A percentile compares a stretch with the other conserved stretches of the same genome.
Evolutionary conservation across 148 eudicot genomes (phyloP).

Genomic region (Spergularia marina): DNA sequence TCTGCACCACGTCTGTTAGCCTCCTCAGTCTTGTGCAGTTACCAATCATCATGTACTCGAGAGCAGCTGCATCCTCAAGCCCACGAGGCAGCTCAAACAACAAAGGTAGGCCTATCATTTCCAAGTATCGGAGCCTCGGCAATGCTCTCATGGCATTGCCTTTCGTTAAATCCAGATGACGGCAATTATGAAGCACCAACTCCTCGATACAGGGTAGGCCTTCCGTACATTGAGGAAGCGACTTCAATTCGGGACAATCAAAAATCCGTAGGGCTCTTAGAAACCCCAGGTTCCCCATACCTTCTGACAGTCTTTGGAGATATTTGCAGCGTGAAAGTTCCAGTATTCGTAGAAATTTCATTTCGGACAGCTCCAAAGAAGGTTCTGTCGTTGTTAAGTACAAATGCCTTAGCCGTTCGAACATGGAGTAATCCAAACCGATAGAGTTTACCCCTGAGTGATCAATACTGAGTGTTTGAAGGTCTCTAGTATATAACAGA

Average conservation of each 20-base stretch:
- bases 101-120: slow-evolving; percentile 10
- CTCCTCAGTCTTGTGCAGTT: not conserved
- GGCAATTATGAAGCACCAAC: slow-evolving; percentile 3
- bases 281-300: not conserved
- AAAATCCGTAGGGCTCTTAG: slow-evolving; percentile 1
- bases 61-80: not conserved
- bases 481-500: no score
- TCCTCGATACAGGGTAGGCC: not conserved
- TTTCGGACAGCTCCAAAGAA: not conserved
- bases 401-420: not conserved
- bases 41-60: not conserved
- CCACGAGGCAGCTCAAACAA: not conserved
- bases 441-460: no score
- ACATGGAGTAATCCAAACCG: no score
- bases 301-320: not conserved
- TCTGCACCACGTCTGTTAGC: not conserved
- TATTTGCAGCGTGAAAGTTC: not conserved
- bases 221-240: not conserved
- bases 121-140: not conserved
- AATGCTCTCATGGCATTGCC: not conserved
- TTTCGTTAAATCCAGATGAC: not conserved
- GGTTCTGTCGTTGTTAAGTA: slow-evolving; percentile 1
- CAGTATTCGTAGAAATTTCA: not conserved
- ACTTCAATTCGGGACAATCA: not conserved
- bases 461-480: no score